These are phyloP conservation scores for Rhododendron simsii DNA, from an alignment of 148 eudicot species.

Conservation along the genomic window DNA sequence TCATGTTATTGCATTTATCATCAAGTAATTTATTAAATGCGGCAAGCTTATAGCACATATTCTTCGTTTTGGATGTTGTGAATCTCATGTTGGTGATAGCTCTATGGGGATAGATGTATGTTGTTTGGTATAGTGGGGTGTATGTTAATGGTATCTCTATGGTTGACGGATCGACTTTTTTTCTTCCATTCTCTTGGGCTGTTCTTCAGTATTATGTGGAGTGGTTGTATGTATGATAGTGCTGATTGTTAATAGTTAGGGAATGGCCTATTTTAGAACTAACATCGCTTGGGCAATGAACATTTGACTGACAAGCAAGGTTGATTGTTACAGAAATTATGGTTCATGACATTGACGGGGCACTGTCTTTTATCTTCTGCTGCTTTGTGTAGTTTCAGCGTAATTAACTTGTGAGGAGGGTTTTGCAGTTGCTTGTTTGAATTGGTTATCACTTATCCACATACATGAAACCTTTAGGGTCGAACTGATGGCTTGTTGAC, in stretches of 20 bases:
- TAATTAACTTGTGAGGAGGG: background rate
- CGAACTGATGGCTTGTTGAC: background rate
- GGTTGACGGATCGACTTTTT: background rate
- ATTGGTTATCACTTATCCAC: background rate
- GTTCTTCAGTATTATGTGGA: background rate
- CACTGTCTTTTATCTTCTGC: background rate
- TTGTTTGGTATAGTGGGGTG: background rate
- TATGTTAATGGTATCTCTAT: background rate
- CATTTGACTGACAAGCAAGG: background rate
- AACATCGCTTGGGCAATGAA: background rate
- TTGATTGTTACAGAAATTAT: background rate
- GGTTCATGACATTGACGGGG: background rate
- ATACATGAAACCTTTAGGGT: background rate
- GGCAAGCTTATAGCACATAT: background rate
- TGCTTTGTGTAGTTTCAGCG: background rate
- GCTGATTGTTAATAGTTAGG: background rate
- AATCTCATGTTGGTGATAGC: background rate
- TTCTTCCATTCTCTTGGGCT: background rate
- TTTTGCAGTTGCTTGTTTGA: slow-evolving; percentile 1
- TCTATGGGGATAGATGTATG: background rate
- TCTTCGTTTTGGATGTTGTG: background rate
- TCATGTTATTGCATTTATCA: background rate
- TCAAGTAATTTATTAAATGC: background rate
- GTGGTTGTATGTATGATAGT: background rate
- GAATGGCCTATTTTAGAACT: background rate